Percentiles rank a stretch among this genome's conserved stretches.
Evolutionary conservation across 2,329 filamentous ascomycete species (phyloP).

Genomic region (Cladosporium sp.): DNA sequence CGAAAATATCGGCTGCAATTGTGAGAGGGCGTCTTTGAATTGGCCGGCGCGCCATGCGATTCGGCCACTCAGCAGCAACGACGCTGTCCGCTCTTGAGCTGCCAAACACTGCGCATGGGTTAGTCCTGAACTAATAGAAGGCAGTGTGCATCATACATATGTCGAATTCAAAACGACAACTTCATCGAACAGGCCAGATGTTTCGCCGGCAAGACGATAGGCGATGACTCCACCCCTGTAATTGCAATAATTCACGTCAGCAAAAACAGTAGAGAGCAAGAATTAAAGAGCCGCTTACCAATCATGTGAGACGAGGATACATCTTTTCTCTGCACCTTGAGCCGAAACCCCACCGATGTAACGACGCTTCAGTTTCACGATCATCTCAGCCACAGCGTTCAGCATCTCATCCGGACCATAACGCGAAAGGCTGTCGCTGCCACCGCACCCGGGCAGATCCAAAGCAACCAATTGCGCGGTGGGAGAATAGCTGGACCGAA

Average conservation of each 20-base stretch:
- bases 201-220: constrained; percentile 53
- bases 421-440: constrained; percentile 45
- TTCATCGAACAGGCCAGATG: constrained; percentile 48
- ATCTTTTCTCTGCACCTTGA: background rate
- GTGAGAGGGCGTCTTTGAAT: background rate
- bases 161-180: constrained; percentile 50
- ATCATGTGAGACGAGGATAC: constrained; percentile 3
- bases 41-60: background rate
- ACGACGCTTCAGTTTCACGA: constrained; percentile 43
- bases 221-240: constrained; percentile 45
- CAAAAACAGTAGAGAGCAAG: background rate
- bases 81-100: background rate
- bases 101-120: background rate
- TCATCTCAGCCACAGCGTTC: constrained; percentile 48
- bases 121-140: background rate
- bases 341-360: constrained; percentile 29
- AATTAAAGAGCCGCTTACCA: background rate
- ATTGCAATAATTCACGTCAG: constrained; percentile 25
- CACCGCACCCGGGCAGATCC: constrained; percentile 55
- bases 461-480: constrained; percentile 46
- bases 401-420: constrained; percentile 48
- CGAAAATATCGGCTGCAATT: background rate
- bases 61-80: background rate
- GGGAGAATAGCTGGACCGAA: constrained; percentile 36
- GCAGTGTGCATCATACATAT: constrained; percentile 39